Conservation (phyloP, 306 rosid species). For the Vachellia pachyceras region DNA sequence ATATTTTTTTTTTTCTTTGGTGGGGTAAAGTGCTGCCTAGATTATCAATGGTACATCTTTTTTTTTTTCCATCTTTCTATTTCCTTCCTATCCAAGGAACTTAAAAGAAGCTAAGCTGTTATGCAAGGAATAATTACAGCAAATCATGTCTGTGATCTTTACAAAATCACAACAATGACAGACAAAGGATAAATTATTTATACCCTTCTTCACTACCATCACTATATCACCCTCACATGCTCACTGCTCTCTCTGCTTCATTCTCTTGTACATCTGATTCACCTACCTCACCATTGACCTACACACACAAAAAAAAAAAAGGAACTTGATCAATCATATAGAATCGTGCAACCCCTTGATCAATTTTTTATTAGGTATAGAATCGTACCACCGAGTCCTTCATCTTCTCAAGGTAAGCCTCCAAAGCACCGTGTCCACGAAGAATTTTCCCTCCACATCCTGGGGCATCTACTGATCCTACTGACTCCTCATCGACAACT, state of each 20-base stretch:
- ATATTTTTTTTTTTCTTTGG: not conserved
- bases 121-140: constrained; percentile 60
- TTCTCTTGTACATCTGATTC: constrained; percentile 70
- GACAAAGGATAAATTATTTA: constrained; percentile 43
- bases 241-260: constrained; percentile 87
- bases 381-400: constrained; percentile 64
- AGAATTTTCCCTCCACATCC: constrained; percentile 92
- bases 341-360: constrained; percentile 48
- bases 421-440: constrained; percentile 76
- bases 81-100: constrained; percentile 48
- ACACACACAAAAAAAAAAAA: not conserved
- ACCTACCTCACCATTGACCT: constrained; percentile 57
- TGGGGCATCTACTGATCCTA: constrained; percentile 56
- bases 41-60: constrained; percentile 56
- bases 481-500: constrained; percentile 80
- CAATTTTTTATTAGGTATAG: not conserved
- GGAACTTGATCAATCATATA: constrained; percentile 4
- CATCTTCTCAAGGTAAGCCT: constrained; percentile 58
- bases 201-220: constrained; percentile 39
- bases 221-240: constrained; percentile 64
- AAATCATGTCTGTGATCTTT: constrained; percentile 52
- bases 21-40: constrained; percentile 38
- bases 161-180: constrained; percentile 55
- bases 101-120: constrained; percentile 54
- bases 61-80: constrained; percentile 11